phyloP scores from a whole-genome alignment of 2,329 filamentous ascomycete genomes.

The Blumeriella jaapii region DNA sequence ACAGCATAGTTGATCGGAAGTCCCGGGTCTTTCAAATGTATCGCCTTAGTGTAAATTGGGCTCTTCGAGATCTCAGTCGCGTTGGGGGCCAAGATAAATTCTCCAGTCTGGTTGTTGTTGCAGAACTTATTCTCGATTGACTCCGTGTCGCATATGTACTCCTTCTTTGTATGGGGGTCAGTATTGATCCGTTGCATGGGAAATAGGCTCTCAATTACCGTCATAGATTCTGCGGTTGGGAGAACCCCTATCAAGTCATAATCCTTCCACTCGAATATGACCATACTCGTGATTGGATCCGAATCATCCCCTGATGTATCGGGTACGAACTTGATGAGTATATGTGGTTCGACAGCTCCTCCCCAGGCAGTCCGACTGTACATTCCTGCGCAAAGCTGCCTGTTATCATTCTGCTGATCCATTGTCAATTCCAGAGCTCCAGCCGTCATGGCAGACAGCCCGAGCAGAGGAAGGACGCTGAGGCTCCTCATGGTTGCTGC shows the following conservation, averaged over 20 bases:
- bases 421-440: conserved; percentile 46
- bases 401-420: conserved; percentile 63
- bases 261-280: conserved; percentile 93
- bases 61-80: conserved; percentile 60
- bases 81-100: conserved; percentile 73
- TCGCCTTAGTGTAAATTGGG: conserved; percentile 64
- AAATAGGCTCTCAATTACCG: conserved; percentile 33
- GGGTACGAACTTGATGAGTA: conserved; percentile 67
- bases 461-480: conserved; percentile 39
- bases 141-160: conserved; percentile 66
- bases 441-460: conserved; percentile 41
- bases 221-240: conserved; percentile 39
- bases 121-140: conserved; percentile 61
- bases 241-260: conserved; percentile 64
- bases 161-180: conserved; percentile 37
- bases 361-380: conserved; percentile 86
- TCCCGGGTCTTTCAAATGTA: conserved; percentile 65
- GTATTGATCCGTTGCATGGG: conserved; percentile 11
- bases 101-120: conserved; percentile 63
- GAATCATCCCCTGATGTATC: conserved; percentile 44
- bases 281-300: conserved; percentile 69
- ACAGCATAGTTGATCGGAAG: conserved; percentile 70
- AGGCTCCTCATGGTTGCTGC: conserved; percentile 40
- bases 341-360: conserved; percentile 78
- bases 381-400: conserved; percentile 83